Evolutionary conservation across 331 rosid species (phyloP).

Genomic region (Prunus yedoensis): DNA sequence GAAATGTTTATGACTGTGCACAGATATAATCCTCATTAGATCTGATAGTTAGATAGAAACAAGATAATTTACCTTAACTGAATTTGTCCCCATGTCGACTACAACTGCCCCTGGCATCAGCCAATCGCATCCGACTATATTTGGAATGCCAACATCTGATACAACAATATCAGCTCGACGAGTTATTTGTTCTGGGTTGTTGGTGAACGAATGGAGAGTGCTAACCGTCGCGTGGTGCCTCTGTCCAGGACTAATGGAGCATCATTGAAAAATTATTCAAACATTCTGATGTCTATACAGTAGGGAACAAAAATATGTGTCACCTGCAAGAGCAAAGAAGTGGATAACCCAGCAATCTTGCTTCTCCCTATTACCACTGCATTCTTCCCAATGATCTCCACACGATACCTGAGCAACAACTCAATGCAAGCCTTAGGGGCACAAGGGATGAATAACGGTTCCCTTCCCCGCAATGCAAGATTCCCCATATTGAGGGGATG

Average conservation of each 20-base stretch:
- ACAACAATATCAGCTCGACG: constrained; percentile 56
- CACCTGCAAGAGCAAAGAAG: constrained; percentile 64
- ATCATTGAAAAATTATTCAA: constrained; percentile 11
- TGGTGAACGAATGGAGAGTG: constrained; percentile 41
- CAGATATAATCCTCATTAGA: background rate
- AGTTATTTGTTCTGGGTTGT: constrained; percentile 41
- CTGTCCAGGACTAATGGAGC: constrained; percentile 36
- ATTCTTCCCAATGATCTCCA: constrained; percentile 54
- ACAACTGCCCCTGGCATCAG: constrained; percentile 57
- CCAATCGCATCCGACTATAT: constrained; percentile 48
- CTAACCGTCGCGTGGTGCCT: constrained; percentile 59
- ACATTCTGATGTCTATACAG: constrained; percentile 10
- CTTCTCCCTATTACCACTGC: constrained; percentile 70
- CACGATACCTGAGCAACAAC: constrained; percentile 57
- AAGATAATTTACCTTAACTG: constrained; percentile 32
- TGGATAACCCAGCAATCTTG: constrained; percentile 64
- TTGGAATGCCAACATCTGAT: constrained; percentile 52
- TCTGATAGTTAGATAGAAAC: background rate
- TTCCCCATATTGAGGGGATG: constrained; percentile 68
- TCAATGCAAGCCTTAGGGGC: constrained; percentile 70
- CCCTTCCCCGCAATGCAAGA: constrained; percentile 65
- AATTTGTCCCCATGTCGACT: constrained; percentile 54
- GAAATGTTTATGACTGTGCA: background rate
- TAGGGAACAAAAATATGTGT: constrained; percentile 24
- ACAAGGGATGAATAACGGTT: constrained; percentile 66